phyloP scores from a whole-genome alignment of 2,329 filamentous ascomycete species.

The Fusarium torulosum region DNA sequence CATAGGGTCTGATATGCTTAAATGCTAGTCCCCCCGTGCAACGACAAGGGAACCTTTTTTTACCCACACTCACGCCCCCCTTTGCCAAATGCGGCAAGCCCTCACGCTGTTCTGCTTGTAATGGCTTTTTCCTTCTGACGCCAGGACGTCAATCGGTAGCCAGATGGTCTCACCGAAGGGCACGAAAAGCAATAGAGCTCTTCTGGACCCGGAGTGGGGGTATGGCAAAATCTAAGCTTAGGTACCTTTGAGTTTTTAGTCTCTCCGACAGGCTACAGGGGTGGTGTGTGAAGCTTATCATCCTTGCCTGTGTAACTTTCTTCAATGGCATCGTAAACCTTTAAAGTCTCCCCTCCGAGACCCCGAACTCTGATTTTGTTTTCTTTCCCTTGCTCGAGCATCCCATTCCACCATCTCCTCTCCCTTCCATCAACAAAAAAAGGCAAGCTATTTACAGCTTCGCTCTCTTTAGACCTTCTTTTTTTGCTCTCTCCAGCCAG shows the following conservation, averaged over 20 bases:
- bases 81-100: conserved; percentile 24
- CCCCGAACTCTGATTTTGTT: conserved; percentile 5
- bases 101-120: conserved; percentile 20
- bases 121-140: background rate
- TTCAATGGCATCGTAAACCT: conserved; percentile 12
- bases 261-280: background rate
- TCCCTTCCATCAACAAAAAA: conserved; percentile 1
- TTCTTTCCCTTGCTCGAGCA: conserved; percentile 29
- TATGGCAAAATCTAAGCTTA: conserved; percentile 2
- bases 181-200: background rate
- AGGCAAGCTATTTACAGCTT: conserved; percentile 25
- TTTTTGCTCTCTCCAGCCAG: conserved; percentile 6
- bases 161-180: conserved; percentile 43
- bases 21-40: conserved; percentile 18
- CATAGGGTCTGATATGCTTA: conserved; percentile 41
- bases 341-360: conserved; percentile 37
- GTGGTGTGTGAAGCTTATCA: conserved; percentile 1
- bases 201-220: conserved; percentile 28
- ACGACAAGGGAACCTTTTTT: background rate
- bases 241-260: conserved; percentile 13
- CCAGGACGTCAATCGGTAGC: conserved; percentile 33
- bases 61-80: background rate
- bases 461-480: conserved; percentile 5
- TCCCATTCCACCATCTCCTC: conserved; percentile 20
- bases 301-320: background rate